These are phyloP conservation scores for Zygosaccharomyces sapae DNA, from an alignment of 1,139 yeast species.

Conservation along the genomic window DNA sequence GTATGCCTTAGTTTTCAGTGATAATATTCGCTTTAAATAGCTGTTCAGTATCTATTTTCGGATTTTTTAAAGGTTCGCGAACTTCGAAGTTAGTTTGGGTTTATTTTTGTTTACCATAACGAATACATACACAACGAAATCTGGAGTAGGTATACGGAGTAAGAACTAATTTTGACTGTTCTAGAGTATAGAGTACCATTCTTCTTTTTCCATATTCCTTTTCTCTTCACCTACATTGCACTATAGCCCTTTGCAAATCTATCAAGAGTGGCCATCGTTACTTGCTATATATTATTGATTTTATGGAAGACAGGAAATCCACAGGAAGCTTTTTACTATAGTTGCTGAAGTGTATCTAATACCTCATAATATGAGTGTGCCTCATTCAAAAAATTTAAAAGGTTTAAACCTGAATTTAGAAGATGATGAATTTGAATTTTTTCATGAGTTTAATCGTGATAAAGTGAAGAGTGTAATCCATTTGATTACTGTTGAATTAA, in stretches of 20 bases:
- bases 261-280: not conserved
- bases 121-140: constrained; percentile 4
- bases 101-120: constrained; percentile 3
- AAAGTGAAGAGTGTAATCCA: constrained; percentile 63
- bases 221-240: not conserved
- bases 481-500: constrained; percentile 60
- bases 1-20: no score
- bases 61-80: constrained; percentile 1
- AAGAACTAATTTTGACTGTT: no score
- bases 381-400: not conserved
- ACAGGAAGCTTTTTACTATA: not conserved
- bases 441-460: constrained; percentile 56
- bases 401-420: constrained; percentile 14
- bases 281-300: not conserved
- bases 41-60: not conserved
- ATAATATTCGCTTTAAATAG: not conserved
- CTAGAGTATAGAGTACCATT: not conserved
- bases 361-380: not conserved
- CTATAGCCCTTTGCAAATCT: not conserved
- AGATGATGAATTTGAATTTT: constrained; percentile 38
- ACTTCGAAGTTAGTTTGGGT: not conserved
- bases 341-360: not conserved
- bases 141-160: not conserved
- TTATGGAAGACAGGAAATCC: not conserved
- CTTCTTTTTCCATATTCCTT: not conserved